Evolutionary conservation across 1,284 basidiomycete genomes (phyloP), one percentile per base, ranked within the genome.

Genomic region (Pseudozyma hubeiensis): DNA sequence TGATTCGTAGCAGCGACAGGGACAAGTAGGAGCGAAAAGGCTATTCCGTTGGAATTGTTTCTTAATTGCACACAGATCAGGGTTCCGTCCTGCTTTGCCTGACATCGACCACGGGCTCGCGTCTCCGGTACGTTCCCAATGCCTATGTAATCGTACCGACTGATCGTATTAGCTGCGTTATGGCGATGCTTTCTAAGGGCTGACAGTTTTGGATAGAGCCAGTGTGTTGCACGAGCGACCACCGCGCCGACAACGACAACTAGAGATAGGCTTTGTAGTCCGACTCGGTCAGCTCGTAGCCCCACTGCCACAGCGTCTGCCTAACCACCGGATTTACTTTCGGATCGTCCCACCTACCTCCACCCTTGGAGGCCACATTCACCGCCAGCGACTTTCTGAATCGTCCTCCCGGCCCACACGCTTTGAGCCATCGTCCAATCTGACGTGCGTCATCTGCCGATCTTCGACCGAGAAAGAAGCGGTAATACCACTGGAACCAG

Each of bases 401-500:
- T 2, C 86, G 64, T 0, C 86, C 86, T 1, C 81, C 81, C 1
- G 86, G 85, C 19, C 87, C 87, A 35, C 85, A 85, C 0, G 86
- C 85, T 40, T 86, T 86, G 34, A 86, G 75, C 86, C 86, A 87
- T 62, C 87, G 64, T 50, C 81, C 77, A 29, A 87, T 85, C 68
- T 87, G 87, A 40, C 87, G 53, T 56, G 84, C 85, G 74, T 87
- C 87, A 67, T 87, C 86, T 10, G 72, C 79, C 35, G 84, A 85
- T 52, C 87, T 60, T 50, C 87, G 74, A 0, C 87, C 87, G n/a
- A 83, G 76, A 75, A 85, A 87, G 76, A 87, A 87, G 14, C 86
- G 77, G 16, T 80, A 73, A 80, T 87, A 87, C 79, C 72, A 78
- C 49, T 78, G 77, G 60, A 86, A 86, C 86, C 87, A 87, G 16